These are phyloP conservation scores for Boletus eberwhitei DNA, from an alignment of 768 basidiomycete genomes.

Conservation along the genomic window DNA sequence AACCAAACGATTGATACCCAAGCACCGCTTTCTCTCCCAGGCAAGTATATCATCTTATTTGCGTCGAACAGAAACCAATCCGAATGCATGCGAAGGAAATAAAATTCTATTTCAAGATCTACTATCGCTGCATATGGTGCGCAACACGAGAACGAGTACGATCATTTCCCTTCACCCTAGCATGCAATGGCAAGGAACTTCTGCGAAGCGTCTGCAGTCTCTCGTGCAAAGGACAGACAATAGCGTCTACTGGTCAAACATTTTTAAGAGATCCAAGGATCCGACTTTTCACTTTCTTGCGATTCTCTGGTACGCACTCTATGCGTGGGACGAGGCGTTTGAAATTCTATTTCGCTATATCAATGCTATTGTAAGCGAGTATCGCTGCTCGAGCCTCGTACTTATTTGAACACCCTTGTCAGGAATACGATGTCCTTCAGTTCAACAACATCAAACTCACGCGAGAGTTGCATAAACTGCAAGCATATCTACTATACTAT, in stretches of 20 bases:
- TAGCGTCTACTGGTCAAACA: slow-evolving; percentile 36
- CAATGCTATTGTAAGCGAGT: slow-evolving; percentile 39
- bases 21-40: slow-evolving; percentile 25
- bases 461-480: slow-evolving; percentile 52
- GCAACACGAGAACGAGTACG: slow-evolving; percentile 30
- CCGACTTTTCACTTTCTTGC: slow-evolving; percentile 35
- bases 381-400: not conserved
- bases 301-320: slow-evolving; percentile 56
- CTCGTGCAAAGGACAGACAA: slow-evolving; percentile 27
- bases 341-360: slow-evolving; percentile 51
- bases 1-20: slow-evolving; percentile 30
- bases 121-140: slow-evolving; percentile 38
- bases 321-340: slow-evolving; percentile 60
- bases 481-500: slow-evolving; percentile 54
- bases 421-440: slow-evolving; percentile 46
- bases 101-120: slow-evolving; percentile 32
- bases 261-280: slow-evolving; percentile 29
- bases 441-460: slow-evolving; percentile 45
- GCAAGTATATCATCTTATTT: slow-evolving; percentile 1
- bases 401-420: not conserved
- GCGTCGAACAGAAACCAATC: not conserved
- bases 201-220: slow-evolving; percentile 24
- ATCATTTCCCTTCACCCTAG: slow-evolving; percentile 34
- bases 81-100: slow-evolving; percentile 4
- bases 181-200: slow-evolving; percentile 15